Percentiles rank a stretch among this genome's conserved stretches.
Conservation (phyloP, 306 rosid species). For the Oemleria cerasiformis region DNA sequence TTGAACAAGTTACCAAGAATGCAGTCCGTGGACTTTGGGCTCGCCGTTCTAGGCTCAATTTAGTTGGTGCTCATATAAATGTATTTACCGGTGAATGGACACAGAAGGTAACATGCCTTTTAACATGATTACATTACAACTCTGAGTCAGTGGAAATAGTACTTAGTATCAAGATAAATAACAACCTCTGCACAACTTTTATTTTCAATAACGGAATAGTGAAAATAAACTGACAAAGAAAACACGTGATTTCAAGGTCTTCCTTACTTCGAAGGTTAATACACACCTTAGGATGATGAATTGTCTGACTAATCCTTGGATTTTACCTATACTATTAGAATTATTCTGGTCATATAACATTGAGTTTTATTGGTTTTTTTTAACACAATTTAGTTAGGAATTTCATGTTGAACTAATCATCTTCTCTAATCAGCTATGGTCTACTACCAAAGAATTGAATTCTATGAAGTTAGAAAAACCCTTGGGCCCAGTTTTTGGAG, state of each 20-base stretch:
- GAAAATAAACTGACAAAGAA: neutral
- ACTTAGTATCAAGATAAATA: neutral
- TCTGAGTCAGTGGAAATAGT: neutral
- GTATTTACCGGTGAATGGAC: conserved; percentile 99
- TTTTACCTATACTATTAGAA: neutral
- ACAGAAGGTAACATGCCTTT: conserved; percentile 74
- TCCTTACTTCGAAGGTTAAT: neutral
- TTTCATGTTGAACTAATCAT: too few species aligned
- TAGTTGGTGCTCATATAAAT: conserved; percentile 98
- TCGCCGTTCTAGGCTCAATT: conserved; percentile 89
- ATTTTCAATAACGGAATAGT: neutral
- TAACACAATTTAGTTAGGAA: too few species aligned
- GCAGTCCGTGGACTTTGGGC: conserved; percentile 96
- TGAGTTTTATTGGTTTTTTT: neutral
- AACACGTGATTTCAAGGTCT: neutral
- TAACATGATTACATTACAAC: conserved; percentile 14
- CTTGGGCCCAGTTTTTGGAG: neutral
- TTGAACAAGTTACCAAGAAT: conserved; percentile 96
- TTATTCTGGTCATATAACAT: too few species aligned
- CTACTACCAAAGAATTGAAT: neutral
- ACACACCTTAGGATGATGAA: neutral
- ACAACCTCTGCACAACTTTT: neutral
- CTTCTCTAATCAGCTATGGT: too few species aligned
- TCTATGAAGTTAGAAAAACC: neutral
- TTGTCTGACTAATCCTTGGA: neutral